Percentiles rank a stretch among this genome's conserved stretches.
phyloP scores from a whole-genome alignment of 2,329 filamentous ascomycete species.

The Ophiocordyceps australis region DNA sequence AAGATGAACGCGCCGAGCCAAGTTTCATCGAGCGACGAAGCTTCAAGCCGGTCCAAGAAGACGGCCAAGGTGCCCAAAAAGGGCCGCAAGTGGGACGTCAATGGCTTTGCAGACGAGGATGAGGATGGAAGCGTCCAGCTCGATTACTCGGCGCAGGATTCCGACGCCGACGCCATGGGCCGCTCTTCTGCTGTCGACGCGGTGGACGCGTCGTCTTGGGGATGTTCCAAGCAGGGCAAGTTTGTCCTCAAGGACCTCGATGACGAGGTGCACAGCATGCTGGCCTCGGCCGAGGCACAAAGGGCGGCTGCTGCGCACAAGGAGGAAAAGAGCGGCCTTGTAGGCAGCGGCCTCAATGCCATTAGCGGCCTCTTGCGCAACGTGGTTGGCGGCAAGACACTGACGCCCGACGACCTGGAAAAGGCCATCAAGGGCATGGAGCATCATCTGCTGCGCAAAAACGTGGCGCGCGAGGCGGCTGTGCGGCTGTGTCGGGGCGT shows the following conservation, averaged over 20 bases:
- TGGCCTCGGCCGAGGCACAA: conserved; percentile 60
- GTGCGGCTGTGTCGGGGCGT: conserved; percentile 82
- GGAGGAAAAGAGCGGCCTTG: conserved; percentile 40
- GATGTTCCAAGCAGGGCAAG: conserved; percentile 71
- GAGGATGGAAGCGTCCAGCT: conserved; percentile 49
- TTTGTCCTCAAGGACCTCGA: conserved; percentile 89
- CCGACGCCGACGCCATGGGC: conserved; percentile 27
- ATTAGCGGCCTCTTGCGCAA: conserved; percentile 85
- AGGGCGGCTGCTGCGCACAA: conserved; percentile 27
- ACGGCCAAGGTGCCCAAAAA: conserved; percentile 57
- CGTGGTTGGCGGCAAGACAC: conserved; percentile 81
- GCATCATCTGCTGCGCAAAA: conserved; percentile 85
- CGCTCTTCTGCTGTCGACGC: conserved; percentile 48
- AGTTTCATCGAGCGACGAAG: conserved; percentile 73
- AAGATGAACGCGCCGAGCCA: conserved; percentile 48
- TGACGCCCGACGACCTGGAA: conserved; percentile 76
- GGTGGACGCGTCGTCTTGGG: conserved; percentile 68
- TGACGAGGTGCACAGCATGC: conserved; percentile 80
- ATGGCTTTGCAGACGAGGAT: conserved; percentile 73
- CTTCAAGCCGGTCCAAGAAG: conserved; percentile 34
- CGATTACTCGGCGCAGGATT: conserved; percentile 68
- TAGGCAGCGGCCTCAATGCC: conserved; percentile 64
- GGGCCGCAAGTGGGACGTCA: conserved; percentile 80
- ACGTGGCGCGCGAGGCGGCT: conserved; percentile 87
- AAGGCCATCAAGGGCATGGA: conserved; percentile 95